Conservation (phyloP, 495 filamentous ascomycete species). For the Penicillium arizonense region DNA sequence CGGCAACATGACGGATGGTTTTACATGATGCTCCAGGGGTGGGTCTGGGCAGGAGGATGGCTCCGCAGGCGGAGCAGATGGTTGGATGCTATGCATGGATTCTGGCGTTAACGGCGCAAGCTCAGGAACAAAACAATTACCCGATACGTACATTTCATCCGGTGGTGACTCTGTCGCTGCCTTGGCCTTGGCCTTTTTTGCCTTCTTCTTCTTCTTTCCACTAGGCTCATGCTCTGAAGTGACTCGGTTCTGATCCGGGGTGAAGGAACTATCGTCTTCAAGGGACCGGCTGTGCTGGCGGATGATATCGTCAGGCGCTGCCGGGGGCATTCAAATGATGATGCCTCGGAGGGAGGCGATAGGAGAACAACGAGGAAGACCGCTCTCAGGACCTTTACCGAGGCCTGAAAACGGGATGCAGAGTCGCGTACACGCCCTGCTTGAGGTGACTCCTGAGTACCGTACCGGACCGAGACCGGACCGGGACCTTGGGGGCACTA, state of each 20-base stretch:
- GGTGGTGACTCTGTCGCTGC: constrained; percentile 32
- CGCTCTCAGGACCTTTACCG: constrained; percentile 35
- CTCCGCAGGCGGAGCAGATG: constrained; percentile 31
- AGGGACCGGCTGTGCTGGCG: constrained; percentile 42
- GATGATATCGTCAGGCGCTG: constrained; percentile 45
- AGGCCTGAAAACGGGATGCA: constrained; percentile 41
- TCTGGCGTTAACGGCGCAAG: neutral
- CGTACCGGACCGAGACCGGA: neutral
- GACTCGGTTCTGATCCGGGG: constrained; percentile 23
- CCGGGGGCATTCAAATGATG: constrained; percentile 47
- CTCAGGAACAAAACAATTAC: constrained; percentile 5
- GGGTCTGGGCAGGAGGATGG: constrained; percentile 36
- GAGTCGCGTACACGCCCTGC: constrained; percentile 3
- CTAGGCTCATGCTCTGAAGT: constrained; percentile 40
- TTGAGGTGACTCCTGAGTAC: neutral
- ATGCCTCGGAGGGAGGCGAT: constrained; percentile 34
- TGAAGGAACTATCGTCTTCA: constrained; percentile 34
- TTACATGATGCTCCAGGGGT: constrained; percentile 22
- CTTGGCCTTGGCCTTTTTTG: constrained; percentile 41
- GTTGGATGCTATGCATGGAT: constrained; percentile 21
- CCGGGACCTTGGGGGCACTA: constrained; percentile 1
- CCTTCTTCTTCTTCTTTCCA: constrained; percentile 48
- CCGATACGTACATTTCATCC: constrained; percentile 42
- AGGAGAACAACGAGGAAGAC: constrained; percentile 13
- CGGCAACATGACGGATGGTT: constrained; percentile 38